These are phyloP conservation scores for Diplocarpon rosae DNA, from an alignment of 2,329 filamentous ascomycete genomes.

Conservation along the genomic window DNA sequence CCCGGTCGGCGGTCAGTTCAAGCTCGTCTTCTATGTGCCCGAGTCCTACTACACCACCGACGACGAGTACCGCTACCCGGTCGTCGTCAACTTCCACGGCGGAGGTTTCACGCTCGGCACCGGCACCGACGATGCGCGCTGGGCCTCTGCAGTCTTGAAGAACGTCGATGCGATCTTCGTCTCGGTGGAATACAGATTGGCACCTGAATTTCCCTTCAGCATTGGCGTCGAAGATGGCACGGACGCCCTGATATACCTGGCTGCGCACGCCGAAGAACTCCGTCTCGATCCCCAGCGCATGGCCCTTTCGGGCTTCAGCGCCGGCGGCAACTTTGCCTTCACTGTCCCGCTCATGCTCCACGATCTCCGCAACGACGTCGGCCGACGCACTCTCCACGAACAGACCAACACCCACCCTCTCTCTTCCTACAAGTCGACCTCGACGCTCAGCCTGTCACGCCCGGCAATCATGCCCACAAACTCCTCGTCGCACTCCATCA, in stretches of 20 bases:
- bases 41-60: slow-evolving; percentile 27
- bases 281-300: slow-evolving; percentile 45
- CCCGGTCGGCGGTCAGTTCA: slow-evolving; percentile 25
- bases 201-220: slow-evolving; percentile 53
- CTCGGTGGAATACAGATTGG: slow-evolving; percentile 57
- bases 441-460: slow-evolving; percentile 10
- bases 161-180: slow-evolving; percentile 46
- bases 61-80: slow-evolving; percentile 30
- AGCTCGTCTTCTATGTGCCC: slow-evolving; percentile 34
- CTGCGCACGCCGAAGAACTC: slow-evolving; percentile 43
- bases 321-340: slow-evolving; percentile 33
- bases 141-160: slow-evolving; percentile 42
- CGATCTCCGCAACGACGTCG: slow-evolving; percentile 30
- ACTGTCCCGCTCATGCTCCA: slow-evolving; percentile 33
- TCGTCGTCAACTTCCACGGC: slow-evolving; percentile 56
- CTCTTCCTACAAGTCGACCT: not conserved
- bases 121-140: slow-evolving; percentile 52
- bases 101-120: slow-evolving; percentile 55
- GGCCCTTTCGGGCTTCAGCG: slow-evolving; percentile 51
- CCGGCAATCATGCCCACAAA: not conserved
- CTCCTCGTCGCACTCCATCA: slow-evolving; percentile 12
- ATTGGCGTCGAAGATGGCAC: slow-evolving; percentile 54
- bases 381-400: slow-evolving; percentile 27
- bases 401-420: not conserved
- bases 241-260: slow-evolving; percentile 52